Evolutionary conservation across 2,329 filamentous ascomycete genomes (phyloP).

Genomic region (Onygenales sp.): DNA sequence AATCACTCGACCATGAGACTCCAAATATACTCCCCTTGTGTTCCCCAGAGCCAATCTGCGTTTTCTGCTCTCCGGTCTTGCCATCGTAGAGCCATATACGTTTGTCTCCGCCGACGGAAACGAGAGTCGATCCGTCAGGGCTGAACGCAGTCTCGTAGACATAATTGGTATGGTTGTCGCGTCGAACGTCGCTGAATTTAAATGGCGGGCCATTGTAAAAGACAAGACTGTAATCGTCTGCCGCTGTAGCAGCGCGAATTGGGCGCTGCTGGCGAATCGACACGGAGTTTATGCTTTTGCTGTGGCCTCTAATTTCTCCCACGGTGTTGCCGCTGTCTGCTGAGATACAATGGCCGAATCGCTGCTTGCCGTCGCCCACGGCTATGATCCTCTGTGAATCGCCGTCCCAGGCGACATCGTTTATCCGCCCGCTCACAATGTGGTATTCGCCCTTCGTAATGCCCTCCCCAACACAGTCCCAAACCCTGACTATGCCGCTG

Average conservation of each 20-base stretch:
- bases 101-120: slow-evolving; percentile 86
- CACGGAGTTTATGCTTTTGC: slow-evolving; percentile 80
- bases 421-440: slow-evolving; percentile 90
- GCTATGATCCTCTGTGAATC: slow-evolving; percentile 95
- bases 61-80: slow-evolving; percentile 78
- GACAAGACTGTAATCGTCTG: slow-evolving; percentile 79
- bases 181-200: slow-evolving; percentile 81
- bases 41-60: slow-evolving; percentile 59
- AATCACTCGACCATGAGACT: slow-evolving; percentile 82
- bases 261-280: slow-evolving; percentile 83
- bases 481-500: slow-evolving; percentile 75
- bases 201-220: slow-evolving; percentile 93
- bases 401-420: slow-evolving; percentile 95
- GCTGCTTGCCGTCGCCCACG: slow-evolving; percentile 87
- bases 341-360: slow-evolving; percentile 88
- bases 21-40: slow-evolving; percentile 91
- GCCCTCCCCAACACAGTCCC: slow-evolving; percentile 79
- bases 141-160: slow-evolving; percentile 83
- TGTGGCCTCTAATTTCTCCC: slow-evolving; percentile 87
- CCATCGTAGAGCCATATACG: slow-evolving; percentile 93
- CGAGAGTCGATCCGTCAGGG: slow-evolving; percentile 70
- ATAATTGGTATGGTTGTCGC: slow-evolving; percentile 75
- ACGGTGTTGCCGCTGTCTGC: slow-evolving; percentile 94
- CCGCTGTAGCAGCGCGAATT: slow-evolving; percentile 81
- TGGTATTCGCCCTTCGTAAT: slow-evolving; percentile 89